Percentiles rank a stretch among this genome's conserved stretches.
phyloP scores from a whole-genome alignment of 441 rosid genomes.

The Erodium trifolium region DNA sequence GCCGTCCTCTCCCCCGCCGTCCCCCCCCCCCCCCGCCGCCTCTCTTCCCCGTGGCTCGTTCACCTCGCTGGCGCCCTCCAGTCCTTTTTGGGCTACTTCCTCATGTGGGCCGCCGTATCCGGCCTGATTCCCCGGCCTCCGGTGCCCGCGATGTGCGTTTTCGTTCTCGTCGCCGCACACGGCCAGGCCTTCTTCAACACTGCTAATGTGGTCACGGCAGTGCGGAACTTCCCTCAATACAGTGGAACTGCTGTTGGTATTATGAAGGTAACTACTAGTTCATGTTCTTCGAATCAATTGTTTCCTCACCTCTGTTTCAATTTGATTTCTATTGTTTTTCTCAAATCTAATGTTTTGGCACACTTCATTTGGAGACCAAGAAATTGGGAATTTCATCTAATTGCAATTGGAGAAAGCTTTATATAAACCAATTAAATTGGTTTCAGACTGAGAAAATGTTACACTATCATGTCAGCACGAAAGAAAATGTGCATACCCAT shows the following conservation, averaged over 20 bases:
- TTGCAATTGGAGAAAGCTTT: not conserved
- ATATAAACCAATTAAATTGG: no score
- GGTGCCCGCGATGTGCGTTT: conserved; percentile 62
- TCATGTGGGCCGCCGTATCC: conserved; percentile 70
- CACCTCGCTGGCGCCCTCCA: conserved; percentile 55
- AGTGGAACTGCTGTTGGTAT: conserved; percentile 86
- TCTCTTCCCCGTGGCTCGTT: conserved; percentile 67
- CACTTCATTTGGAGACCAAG: no score
- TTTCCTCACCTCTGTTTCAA: no score
- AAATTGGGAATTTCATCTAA: not conserved
- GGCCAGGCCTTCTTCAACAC: conserved; percentile 72
- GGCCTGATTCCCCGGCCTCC: conserved; percentile 61
- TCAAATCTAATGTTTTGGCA: no score
- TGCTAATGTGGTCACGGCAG: conserved; percentile 64
- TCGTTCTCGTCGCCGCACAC: conserved; percentile 58
- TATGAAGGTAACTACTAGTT: conserved; percentile 46
- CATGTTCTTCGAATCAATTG: not conserved
- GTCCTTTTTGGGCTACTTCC: conserved; percentile 57
- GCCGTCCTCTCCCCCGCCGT: conserved; percentile 30
- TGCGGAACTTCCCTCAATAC: conserved; percentile 53
- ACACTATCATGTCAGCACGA: no score
- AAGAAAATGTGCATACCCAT: no score
- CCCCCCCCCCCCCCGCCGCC: conserved; percentile 25
- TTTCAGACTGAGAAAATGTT: no score
- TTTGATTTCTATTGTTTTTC: no score